Percentiles rank a stretch among this genome's conserved stretches.
phyloP scores from a whole-genome alignment of 2,329 filamentous ascomycete genomes.

The Drechslerella dactyloides region DNA sequence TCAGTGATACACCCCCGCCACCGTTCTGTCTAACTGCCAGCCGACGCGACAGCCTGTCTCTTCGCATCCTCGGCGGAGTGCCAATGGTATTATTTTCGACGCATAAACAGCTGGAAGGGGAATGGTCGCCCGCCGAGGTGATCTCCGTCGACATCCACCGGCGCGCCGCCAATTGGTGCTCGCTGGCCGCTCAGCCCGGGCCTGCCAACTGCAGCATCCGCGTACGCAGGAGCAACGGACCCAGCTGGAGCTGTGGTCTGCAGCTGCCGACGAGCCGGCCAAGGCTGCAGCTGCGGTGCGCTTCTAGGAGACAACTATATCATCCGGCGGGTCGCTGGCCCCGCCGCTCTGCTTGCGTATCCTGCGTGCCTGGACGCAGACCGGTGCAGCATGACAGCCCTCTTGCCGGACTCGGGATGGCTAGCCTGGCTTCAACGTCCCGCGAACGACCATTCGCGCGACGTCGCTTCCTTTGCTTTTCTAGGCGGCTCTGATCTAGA shows the following conservation, averaged over 20 bases:
- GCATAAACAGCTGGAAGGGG: not conserved
- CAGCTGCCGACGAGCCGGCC: not conserved
- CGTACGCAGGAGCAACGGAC: not conserved
- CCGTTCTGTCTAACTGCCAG: not conserved
- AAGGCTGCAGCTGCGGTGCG: conserved; percentile 2
- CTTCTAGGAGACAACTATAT: not conserved
- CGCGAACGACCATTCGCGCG: not conserved
- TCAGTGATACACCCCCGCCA: not conserved
- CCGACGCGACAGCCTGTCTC: not conserved
- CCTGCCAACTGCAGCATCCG: not conserved
- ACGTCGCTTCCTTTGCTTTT: not conserved
- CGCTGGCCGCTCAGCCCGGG: not conserved
- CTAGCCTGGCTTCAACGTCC: not conserved
- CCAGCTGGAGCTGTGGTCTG: not conserved
- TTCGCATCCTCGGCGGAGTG: not conserved
- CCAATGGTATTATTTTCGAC: not conserved
- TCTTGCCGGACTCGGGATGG: not conserved
- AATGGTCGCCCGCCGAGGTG: not conserved
- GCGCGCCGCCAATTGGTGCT: not conserved
- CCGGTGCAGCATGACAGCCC: not conserved
- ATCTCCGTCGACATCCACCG: not conserved
- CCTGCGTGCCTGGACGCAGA: not conserved
- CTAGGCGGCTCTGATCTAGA: not conserved
- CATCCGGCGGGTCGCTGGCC: not conserved
- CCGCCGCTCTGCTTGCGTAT: not conserved